These are phyloP conservation scores for Periglandula ipomoeae DNA, from an alignment of 2,329 filamentous ascomycete genomes.

Conservation along the genomic window DNA sequence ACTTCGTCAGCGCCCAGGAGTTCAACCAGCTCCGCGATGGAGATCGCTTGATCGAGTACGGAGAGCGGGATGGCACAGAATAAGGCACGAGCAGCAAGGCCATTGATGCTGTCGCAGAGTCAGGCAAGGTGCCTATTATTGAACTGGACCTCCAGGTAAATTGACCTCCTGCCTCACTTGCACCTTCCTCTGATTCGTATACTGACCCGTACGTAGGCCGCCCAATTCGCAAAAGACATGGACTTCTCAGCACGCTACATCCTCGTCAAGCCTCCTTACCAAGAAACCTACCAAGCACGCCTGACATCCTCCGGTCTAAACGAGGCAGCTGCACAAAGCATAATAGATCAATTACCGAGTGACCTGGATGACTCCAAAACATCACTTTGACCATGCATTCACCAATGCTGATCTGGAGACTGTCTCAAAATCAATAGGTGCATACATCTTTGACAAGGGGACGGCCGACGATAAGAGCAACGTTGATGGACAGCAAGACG, in stretches of 20 bases:
- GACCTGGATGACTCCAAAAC: conserved; percentile 18
- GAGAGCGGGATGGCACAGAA: conserved; percentile 36
- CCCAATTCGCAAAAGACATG: conserved; percentile 48
- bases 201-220: conserved; percentile 30
- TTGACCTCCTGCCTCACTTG: conserved; percentile 13
- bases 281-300: conserved; percentile 18
- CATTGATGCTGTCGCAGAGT: conserved; percentile 40
- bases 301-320: conserved; percentile 19
- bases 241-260: conserved; percentile 47
- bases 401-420: conserved; percentile 13
- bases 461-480: not conserved
- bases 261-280: conserved; percentile 36
- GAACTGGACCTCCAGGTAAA: conserved; percentile 42
- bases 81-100: conserved; percentile 49
- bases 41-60: conserved; percentile 50
- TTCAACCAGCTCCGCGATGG: conserved; percentile 51
- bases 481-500: conserved; percentile 7
- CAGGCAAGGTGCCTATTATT: conserved; percentile 51
- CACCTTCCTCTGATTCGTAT: not conserved
- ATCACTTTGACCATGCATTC: conserved; percentile 18
- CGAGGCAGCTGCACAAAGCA: conserved; percentile 14
- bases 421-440: conserved; percentile 13
- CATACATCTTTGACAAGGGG: conserved; percentile 19
- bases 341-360: conserved; percentile 13
- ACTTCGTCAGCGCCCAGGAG: conserved; percentile 46